Evolutionary conservation across 169 alveolate species (phyloP), one percentile per base, ranked within the genome.

Genomic region (Ichthyophthirius multifiliis): DNA sequence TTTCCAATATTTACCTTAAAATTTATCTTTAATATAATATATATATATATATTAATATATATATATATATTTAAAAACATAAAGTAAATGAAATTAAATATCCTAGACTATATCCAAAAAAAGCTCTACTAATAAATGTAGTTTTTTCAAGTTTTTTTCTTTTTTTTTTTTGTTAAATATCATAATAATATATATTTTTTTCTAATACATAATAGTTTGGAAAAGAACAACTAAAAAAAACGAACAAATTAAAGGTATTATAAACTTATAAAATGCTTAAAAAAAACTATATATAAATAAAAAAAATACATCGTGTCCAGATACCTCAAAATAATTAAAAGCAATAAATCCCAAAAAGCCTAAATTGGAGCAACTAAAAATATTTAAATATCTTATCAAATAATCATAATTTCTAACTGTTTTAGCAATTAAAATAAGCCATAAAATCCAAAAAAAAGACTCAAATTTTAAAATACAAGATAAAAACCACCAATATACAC

Each of bases 401-500:
- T 55, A 55, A 27, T 55, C 71, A 55, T 55, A 55, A 6, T 55
- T 55, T 27, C 31, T 12, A 27, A 55, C 23, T 27, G 71, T 55
- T 27, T 55, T 55, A 20, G 41, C 71, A 55, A 55, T 55, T 39
- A 55, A 55, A 15, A 55, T 55, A 2, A 55, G 71, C 71, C 71
- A 55, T 55, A 55, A 55, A 27, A 55, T 55, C 71, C 71, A 55
- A 55, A 55, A 55, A 27, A 55, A 55, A 27, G 71, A 55, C 31
- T 55, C 71, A 27, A 55, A 55, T 27, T 55, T 27, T 34, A 55
- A 55, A 20, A 55, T 55, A 27, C 43, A 55, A 20, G 71, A 34
- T 27, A 55, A 55, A 27, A 55, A 55, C 71, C 71, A 55, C 71
- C 71, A 55, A 55, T 55, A 55, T 55, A 55, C 23, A 27, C 71